A percentile compares a stretch with the other conserved stretches of the same genome.
Evolutionary conservation across 1,139 yeast species (phyloP).

Genomic region (Scheffersomyces insectosa): DNA sequence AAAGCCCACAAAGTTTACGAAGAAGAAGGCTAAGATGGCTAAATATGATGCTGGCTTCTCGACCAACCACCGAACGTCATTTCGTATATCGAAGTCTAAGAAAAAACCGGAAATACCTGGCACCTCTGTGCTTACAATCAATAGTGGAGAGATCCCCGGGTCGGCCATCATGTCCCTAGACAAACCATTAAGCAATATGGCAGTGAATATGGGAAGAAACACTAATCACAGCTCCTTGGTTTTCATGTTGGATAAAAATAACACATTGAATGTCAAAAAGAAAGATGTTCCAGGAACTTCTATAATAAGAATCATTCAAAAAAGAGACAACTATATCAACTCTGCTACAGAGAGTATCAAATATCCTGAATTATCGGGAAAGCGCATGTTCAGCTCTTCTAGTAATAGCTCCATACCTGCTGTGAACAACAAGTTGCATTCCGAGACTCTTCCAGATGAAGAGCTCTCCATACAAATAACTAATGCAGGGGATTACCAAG

Average conservation of each 20-base stretch:
- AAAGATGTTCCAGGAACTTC: constrained; percentile 17
- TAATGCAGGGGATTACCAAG: not conserved
- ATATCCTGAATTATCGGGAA: constrained; percentile 9
- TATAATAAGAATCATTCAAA: constrained; percentile 9
- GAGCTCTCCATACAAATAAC: not conserved
- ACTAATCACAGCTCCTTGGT: constrained; percentile 12
- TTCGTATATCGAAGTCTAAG: constrained; percentile 9
- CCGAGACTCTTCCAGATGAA: not conserved
- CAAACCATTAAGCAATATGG: constrained; percentile 3
- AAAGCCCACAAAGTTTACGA: too few relatives aligned
- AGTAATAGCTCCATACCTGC: not conserved
- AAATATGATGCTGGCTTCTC: too few relatives aligned
- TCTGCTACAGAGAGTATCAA: constrained; percentile 9
- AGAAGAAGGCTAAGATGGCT: too few relatives aligned
- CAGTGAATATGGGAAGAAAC: constrained; percentile 13
- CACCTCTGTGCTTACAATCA: constrained; percentile 10
- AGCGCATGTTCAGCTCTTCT: constrained; percentile 4
- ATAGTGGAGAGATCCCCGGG: constrained; percentile 2
- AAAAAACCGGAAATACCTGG: constrained; percentile 12
- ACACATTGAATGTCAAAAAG: constrained; percentile 12
- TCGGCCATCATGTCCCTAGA: constrained; percentile 3
- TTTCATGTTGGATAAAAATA: constrained; percentile 14
- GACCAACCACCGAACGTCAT: constrained; percentile 1
- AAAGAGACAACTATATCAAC: constrained; percentile 6
- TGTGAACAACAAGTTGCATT: not conserved